Conservation (phyloP, 495 filamentous ascomycete genomes). For the Penicillium dipodomyicola region DNA sequence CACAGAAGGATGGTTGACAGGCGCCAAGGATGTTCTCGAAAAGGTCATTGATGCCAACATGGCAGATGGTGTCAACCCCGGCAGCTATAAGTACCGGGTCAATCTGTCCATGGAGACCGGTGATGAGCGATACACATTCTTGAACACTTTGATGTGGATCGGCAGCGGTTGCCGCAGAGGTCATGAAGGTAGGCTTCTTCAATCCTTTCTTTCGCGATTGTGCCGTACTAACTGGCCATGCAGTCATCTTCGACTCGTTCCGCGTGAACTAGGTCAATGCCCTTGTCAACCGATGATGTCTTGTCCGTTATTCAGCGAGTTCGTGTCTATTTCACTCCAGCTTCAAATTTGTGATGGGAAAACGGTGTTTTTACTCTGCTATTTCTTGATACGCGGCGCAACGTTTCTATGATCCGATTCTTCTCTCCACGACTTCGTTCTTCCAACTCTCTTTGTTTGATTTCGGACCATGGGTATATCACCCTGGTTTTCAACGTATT, state of each 20-base stretch:
- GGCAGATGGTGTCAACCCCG: conserved; percentile 54
- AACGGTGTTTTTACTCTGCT: conserved; percentile 12
- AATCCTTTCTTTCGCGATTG: not conserved
- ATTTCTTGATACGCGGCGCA: conserved; percentile 5
- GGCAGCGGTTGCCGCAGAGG: conserved; percentile 57
- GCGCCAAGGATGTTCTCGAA: conserved; percentile 56
- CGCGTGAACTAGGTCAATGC: conserved; percentile 40
- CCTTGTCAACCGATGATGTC: conserved; percentile 21
- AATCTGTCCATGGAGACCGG: conserved; percentile 60
- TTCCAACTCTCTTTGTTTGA: not conserved
- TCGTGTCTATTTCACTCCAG: conserved; percentile 17
- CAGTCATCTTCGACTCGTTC: conserved; percentile 50
- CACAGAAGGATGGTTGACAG: conserved; percentile 56
- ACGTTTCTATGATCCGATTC: conserved; percentile 6
- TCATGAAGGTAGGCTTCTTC: conserved; percentile 47
- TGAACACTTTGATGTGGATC: conserved; percentile 63
- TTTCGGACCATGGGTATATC: not conserved
- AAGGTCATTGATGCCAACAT: conserved; percentile 52
- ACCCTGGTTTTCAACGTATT: not conserved
- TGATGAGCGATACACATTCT: conserved; percentile 59
- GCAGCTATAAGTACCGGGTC: conserved; percentile 56
- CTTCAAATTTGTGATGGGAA: conserved; percentile 4
- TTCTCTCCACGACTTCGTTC: conserved; percentile 1
- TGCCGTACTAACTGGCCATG: conserved; percentile 15
- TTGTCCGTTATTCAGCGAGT: conserved; percentile 44